Base-by-base conservation (phyloP, 768 basidiomycete species). In the Lactifluus pinguis region DNA sequence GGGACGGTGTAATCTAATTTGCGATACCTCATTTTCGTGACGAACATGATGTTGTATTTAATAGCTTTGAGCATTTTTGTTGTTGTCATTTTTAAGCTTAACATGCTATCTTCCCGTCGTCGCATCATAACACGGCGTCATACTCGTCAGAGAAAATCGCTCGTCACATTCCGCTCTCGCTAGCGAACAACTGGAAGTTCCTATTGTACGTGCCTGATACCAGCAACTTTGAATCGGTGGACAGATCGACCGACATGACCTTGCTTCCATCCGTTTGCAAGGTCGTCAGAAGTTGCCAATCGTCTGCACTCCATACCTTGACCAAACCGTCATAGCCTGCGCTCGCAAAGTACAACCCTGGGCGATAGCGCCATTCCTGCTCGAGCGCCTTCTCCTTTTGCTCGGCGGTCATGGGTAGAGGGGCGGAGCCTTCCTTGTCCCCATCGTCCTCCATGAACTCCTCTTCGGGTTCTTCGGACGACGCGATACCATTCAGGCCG, bases 241-340 rank as follows among this genome's bases (percentile, higher is more conserved):
- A 84, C 21, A 98, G 79, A 71, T 99, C 97, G 10, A 98, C 94
- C 7, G 90, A 92, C 97, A 98, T 99, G 62, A 98, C 95, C 73
- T 98, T 98, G n/a, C 95, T 93, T 30, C 89, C 87, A 69, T 98
- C 95, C 21, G 93, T 95, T 54, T 92, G 85, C 60, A 99, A 78
- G 48, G 89, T 89, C 63, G 86, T 82, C 54, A 97, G 79, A 48
- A 95, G 76, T 68, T 92, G 93, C 97, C 97, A 99, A 69, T 99
- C 97, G 70, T 98, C 97, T 50, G 95, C 91, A 68, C 87, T 91
- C 97, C 97, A 99, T 57, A 99, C 69, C 72, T 97, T 94, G 70
- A 99, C 91, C 59, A 88, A 83, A 5, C 93, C 92, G 69, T 99
- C 97, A 71, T 98, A 98, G 4, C 97, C 95, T 4, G 91, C 78